Percentiles rank a stretch among this genome's conserved stretches.
phyloP scores from a whole-genome alignment of 2,329 filamentous ascomycete genomes.

The Botrytis hyacinthi region DNA sequence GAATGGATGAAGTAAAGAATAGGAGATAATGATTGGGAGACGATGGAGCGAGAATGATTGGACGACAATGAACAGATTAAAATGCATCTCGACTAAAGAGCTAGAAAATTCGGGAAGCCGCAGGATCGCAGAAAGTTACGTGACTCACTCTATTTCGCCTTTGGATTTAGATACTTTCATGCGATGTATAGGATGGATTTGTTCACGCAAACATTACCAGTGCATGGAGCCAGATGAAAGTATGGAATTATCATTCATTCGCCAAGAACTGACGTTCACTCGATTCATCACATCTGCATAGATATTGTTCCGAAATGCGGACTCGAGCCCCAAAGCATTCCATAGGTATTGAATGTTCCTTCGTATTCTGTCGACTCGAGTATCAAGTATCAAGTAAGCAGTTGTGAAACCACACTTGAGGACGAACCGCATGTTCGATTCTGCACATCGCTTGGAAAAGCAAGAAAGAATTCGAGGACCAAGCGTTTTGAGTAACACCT shows the following conservation, averaged over 20 bases:
- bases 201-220: background rate
- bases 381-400: background rate
- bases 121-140: background rate
- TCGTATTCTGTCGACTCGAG: background rate
- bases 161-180: background rate
- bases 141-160: background rate
- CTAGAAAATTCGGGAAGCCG: background rate
- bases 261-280: background rate
- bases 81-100: background rate
- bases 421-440: background rate
- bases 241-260: background rate
- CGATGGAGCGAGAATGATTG: background rate
- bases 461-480: background rate
- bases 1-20: background rate
- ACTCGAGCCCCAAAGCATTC: background rate
- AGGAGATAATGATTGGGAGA: background rate
- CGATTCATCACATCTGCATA: background rate
- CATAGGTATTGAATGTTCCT: background rate
- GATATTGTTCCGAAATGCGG: background rate
- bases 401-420: conserved; percentile 2
- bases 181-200: background rate
- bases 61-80: background rate
- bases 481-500: conserved; percentile 8
- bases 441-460: conserved; percentile 1
- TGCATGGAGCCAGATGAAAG: background rate